Conservation (phyloP, 495 filamentous ascomycete species). For the Umbilicaria muhlenbergii region DNA sequence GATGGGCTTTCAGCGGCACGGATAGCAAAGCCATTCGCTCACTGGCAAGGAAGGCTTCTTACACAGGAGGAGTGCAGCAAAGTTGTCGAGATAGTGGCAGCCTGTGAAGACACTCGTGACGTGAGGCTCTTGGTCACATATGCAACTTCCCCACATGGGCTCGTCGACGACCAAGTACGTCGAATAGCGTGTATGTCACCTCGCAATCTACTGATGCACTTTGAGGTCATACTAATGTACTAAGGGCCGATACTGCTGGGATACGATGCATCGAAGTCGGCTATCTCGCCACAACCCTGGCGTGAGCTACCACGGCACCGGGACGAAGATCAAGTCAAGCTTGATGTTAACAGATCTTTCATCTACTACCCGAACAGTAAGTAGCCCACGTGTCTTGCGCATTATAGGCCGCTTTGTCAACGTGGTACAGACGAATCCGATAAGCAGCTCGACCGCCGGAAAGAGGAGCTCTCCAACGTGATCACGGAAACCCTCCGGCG, state of each 20-base stretch:
- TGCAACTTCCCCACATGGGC: conserved; percentile 58
- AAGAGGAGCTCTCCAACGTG: conserved; percentile 54
- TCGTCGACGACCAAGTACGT: conserved; percentile 69
- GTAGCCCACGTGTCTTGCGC: background rate
- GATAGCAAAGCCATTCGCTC: background rate
- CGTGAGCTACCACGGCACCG: conserved; percentile 44
- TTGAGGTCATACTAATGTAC: background rate
- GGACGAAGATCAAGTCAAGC: conserved; percentile 77
- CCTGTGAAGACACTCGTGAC: conserved; percentile 46
- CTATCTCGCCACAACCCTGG: conserved; percentile 27
- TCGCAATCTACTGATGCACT: conserved; percentile 1
- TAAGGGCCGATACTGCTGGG: conserved; percentile 74
- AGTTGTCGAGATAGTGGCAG: conserved; percentile 19
- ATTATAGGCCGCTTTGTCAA: conserved; percentile 2
- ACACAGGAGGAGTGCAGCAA: conserved; percentile 1
- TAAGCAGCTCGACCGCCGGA: conserved; percentile 45
- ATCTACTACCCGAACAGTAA: conserved; percentile 84
- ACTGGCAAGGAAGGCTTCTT: background rate
- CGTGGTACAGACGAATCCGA: conserved; percentile 25
- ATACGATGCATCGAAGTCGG: conserved; percentile 18
- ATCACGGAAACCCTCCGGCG: conserved; percentile 62
- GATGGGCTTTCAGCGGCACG: no score
- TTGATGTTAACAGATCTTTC: conserved; percentile 93
- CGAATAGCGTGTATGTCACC: conserved; percentile 63
- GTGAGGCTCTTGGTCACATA: conserved; percentile 43